A percentile compares a stretch with the other conserved stretches of the same genome.
Conservation (phyloP, 108 stramenopile species). For the Seminavis robusta region DNA sequence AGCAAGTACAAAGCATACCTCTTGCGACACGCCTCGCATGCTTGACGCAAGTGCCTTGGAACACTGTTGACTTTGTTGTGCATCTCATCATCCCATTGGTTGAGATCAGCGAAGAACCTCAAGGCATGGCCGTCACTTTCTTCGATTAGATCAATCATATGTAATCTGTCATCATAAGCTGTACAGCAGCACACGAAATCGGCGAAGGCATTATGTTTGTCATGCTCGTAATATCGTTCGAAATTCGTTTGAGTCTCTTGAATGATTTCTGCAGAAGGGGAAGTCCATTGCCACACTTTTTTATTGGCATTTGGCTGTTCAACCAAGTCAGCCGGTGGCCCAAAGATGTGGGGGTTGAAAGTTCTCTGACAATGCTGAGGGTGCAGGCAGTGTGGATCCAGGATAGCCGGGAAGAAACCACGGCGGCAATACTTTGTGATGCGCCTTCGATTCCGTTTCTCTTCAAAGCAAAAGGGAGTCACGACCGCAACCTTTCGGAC, state of each 20-base stretch:
- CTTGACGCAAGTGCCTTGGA: background rate
- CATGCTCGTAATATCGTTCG: too few relatives aligned
- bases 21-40: background rate
- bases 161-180: background rate
- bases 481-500: background rate
- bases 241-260: too few relatives aligned
- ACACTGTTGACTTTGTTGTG: background rate
- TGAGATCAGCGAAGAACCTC: background rate
- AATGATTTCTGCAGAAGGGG: too few relatives aligned
- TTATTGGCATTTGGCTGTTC: too few relatives aligned
- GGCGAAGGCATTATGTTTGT: constrained; percentile 4
- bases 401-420: constrained; percentile 1
- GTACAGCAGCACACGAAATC: background rate
- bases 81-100: background rate
- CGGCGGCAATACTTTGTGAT: constrained; percentile 8
- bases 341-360: too few relatives aligned
- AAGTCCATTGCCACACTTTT: too few relatives aligned
- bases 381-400: constrained; percentile 11
- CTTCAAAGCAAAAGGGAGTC: constrained; percentile 9
- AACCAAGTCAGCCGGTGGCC: too few relatives aligned
- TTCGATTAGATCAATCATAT: too few relatives aligned
- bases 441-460: constrained; percentile 6
- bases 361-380: too few relatives aligned
- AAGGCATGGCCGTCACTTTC: too few relatives aligned
- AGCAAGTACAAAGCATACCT: too few relatives aligned